Evolutionary conservation across 2,329 filamentous ascomycete species (phyloP), one percentile per base, ranked within the genome.

Genomic region (Colletotrichum salicis): DNA sequence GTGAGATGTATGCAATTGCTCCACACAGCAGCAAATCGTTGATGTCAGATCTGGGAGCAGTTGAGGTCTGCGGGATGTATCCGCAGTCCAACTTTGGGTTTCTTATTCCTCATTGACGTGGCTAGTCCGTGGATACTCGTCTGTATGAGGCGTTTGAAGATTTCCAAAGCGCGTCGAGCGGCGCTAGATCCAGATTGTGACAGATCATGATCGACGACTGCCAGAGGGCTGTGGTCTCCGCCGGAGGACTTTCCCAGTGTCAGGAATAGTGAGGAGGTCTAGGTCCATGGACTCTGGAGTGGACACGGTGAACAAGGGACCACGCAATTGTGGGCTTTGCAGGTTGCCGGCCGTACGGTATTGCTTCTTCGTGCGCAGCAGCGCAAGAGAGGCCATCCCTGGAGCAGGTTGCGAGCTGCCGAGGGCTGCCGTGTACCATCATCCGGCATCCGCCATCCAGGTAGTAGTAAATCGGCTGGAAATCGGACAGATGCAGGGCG

Each of bases 121-220:
- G 60, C 45, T 54, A 62, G 45, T 31, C 52, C 62, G 52, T 48
- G 62, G 62, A 19, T 57, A 57, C 57, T 67, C 37, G 22, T 70
- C 22, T 70, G 27, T 56, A 54, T 67, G 48, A 61, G 22, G n/a
- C 31, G 56, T 60, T 59, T 54, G 64, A 45, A 55, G 61, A 67
- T 57, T 56, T 22, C 54, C 54, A 67, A 59, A 60, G 12, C 45
- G 62, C 54, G 27, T 8, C 33, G 41, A 48, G 22, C 31, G 35
- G 48, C 45, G 41, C 60, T 57, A 63, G 73, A 72, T 74, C 52
- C 71, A 67, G 64, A 73, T 73, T 73, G 37, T 73, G 71, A 74
- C 67, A 73, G 73, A 72, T 74, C 73, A 73, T 64, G 67, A 74
- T 74, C 71, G 64, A 64, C 64, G 52, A 48, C 64, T 54, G 45